phyloP scores from a whole-genome alignment of 345 rosid species.

The Linum trigynum region DNA sequence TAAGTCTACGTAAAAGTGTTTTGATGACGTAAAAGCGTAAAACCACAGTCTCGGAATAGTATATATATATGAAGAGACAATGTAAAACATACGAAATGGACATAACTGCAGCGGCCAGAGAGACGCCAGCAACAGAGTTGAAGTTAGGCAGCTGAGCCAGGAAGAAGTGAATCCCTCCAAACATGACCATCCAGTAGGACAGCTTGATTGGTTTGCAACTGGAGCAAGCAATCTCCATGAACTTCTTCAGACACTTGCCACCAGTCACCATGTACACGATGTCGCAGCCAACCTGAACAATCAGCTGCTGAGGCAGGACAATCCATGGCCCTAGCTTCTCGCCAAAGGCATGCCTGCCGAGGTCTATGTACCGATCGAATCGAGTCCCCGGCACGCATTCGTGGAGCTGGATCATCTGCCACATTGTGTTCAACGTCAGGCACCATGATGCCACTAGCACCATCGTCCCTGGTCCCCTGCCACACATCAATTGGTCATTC shows the following conservation, averaged over 20 bases:
- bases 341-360: constrained; percentile 80
- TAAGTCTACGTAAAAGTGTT: too few species aligned
- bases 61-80: background rate
- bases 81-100: constrained; percentile 53
- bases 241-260: constrained; percentile 83
- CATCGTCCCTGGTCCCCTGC: constrained; percentile 86
- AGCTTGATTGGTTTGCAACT: constrained; percentile 55
- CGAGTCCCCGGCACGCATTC: constrained; percentile 87
- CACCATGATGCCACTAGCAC: constrained; percentile 64
- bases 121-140: constrained; percentile 86
- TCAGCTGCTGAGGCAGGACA: constrained; percentile 86
- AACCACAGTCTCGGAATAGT: too few species aligned
- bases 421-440: constrained; percentile 84
- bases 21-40: too few species aligned
- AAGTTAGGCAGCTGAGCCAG: constrained; percentile 90
- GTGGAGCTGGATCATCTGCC: constrained; percentile 95
- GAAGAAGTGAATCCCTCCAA: constrained; percentile 80
- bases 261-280: constrained; percentile 99
- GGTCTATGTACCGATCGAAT: constrained; percentile 83
- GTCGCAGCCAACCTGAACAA: constrained; percentile 83
- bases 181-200: constrained; percentile 84
- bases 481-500: background rate
- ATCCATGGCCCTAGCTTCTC: constrained; percentile 75
- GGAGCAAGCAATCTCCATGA: constrained; percentile 64
- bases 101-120: constrained; percentile 91